phyloP scores from a whole-genome alignment of 805 yeast species.

The Diddensiella caesifluorescens region DNA sequence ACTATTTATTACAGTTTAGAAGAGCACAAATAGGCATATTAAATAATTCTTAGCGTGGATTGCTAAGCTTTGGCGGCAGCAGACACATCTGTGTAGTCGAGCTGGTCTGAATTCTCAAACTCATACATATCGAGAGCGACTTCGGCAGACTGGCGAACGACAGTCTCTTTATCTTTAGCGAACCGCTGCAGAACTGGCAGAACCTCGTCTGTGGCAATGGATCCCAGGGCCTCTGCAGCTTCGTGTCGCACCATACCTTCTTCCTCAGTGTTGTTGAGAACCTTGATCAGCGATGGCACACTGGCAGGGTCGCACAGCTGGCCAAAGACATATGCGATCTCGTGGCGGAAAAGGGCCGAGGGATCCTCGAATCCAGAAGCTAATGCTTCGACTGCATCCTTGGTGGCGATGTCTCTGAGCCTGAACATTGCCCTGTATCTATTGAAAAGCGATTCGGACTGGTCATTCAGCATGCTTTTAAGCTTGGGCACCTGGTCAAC shows the following conservation, averaged over 20 bases:
- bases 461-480: constrained; percentile 66
- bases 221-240: constrained; percentile 98
- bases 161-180: constrained; percentile 75
- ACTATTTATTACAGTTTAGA: constrained; percentile 2
- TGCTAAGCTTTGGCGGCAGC: too few relatives aligned
- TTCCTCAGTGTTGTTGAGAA: constrained; percentile 68
- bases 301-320: constrained; percentile 91
- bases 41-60: too few relatives aligned
- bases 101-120: constrained; percentile 77
- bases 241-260: constrained; percentile 99
- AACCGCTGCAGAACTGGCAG: constrained; percentile 79
- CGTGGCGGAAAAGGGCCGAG: constrained; percentile 93
- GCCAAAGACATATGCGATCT: constrained; percentile 97
- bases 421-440: constrained; percentile 99
- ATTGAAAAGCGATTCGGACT: constrained; percentile 73
- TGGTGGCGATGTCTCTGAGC: constrained; percentile 87
- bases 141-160: constrained; percentile 93
- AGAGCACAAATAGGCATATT: too few relatives aligned
- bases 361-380: constrained; percentile 87
- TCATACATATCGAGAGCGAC: constrained; percentile 99
- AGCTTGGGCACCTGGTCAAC: constrained; percentile 61
- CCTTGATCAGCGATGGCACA: constrained; percentile 80
- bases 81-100: constrained; percentile 58
- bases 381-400: constrained; percentile 87
- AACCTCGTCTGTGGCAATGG: constrained; percentile 94